phyloP scores from a whole-genome alignment of 1,284 basidiomycete species.

The Ganoderma leucocontextum region DNA sequence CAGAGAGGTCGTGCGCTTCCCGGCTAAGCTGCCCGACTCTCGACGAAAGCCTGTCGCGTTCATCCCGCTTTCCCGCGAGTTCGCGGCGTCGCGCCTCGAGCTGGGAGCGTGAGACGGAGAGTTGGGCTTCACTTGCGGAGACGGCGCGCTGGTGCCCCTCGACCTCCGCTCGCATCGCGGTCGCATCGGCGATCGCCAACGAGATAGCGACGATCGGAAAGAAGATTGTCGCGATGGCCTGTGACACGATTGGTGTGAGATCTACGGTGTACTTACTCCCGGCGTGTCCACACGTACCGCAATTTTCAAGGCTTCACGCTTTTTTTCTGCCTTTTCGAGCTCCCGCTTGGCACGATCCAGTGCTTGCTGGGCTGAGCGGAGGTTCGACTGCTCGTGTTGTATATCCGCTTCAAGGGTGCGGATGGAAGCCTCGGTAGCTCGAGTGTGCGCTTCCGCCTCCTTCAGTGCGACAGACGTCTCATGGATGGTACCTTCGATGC shows the following conservation, averaged over 20 bases:
- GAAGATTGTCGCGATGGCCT: neutral
- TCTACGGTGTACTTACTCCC: neutral
- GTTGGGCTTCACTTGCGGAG: conserved; percentile 2
- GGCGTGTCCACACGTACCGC: neutral
- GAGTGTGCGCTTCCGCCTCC: neutral
- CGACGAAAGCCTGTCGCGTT: conserved; percentile 2
- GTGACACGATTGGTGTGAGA: neutral
- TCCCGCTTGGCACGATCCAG: conserved; percentile 7
- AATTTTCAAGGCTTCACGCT: conserved; percentile 5
- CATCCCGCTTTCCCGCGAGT: conserved; percentile 9
- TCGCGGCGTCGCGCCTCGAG: conserved; percentile 8
- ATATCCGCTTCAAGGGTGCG: conserved; percentile 15
- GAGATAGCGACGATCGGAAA: neutral
- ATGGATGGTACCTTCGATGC: neutral
- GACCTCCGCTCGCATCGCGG: neutral
- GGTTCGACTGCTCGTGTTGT: conserved; percentile 1
- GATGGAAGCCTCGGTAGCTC: neutral
- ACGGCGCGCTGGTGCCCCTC: neutral
- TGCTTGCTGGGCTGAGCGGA: conserved; percentile 3
- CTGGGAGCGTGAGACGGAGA: conserved; percentile 7
- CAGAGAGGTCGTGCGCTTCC: neutral
- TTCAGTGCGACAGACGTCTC: conserved; percentile 5
- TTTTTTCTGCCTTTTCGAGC: neutral
- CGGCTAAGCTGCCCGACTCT: neutral
- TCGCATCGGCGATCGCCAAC: neutral